Evolutionary conservation across 2,329 filamentous ascomycete genomes (phyloP), one percentile per base, ranked within the genome.

Genomic region (Aspergillus pseudoterreus): DNA sequence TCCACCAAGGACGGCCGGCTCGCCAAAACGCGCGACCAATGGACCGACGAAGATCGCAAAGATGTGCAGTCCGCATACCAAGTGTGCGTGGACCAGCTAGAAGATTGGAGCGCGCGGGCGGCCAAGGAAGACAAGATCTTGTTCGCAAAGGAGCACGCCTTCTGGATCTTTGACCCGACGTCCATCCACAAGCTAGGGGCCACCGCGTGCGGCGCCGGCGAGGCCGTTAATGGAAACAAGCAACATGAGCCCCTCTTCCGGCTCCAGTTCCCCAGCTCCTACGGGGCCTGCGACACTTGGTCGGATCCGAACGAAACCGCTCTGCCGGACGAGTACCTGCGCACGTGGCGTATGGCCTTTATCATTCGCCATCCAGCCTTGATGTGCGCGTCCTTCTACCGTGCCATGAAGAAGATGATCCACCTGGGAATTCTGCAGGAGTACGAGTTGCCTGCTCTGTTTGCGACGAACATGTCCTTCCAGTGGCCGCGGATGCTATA

Each of bases 361-460:
- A 59, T 72, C 22, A 70, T 75, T 49, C 63, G 72, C 1, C 70
- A 75, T 50, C 73, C 72, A 3, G 70, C 69, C 10, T 55, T 75
- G 24, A 57, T 65, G 9, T 74, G 71, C 41, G 66, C 71, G 4
- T 75, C 72, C 1, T 57, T 65, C 21, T 71, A 69, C 54, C 70
- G 71, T 2, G 59, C 65, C 2, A 59, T 65, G 52, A 11, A 45
- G 11, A 60, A 63, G 44, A 46, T 64, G 4, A 42, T 58, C 15
- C 42, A 43, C 0, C 43, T 27, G 2, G 57, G 61, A 10, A 41
- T 52, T 10, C 32, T 61, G 6, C 52, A 60, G 33, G 52, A 57
- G 10, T 55, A 60, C 22, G 55, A 55, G 1, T 14, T 60, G 0
- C 47, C 39, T 17, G 56, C 57, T 4, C 22, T 56, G 5, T 58